phyloP scores from a whole-genome alignment of 257 asterid species.

The Verbena officinalis region DNA sequence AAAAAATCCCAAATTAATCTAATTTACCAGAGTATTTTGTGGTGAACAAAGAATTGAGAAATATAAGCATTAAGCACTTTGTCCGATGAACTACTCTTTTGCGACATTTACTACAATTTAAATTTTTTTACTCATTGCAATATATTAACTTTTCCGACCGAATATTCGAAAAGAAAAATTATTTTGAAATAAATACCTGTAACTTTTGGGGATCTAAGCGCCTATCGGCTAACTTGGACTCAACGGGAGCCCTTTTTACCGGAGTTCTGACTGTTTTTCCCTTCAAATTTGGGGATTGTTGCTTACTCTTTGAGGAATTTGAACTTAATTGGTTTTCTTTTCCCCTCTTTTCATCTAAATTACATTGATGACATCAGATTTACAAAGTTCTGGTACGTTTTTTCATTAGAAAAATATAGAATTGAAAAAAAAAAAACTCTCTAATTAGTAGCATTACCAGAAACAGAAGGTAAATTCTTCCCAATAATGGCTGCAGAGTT shows the following conservation, averaged over 20 bases:
- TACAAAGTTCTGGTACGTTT: not conserved
- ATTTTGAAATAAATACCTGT: slow-evolving; percentile 35
- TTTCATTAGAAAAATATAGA: not conserved
- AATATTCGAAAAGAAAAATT: too few species aligned
- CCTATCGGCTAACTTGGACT: slow-evolving; percentile 38
- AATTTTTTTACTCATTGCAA: too few species aligned
- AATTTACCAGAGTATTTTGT: not conserved
- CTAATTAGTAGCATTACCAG: slow-evolving; percentile 47
- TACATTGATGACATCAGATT: not conserved
- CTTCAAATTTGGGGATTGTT: slow-evolving; percentile 42
- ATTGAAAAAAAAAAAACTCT: not conserved
- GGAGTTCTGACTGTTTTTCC: slow-evolving; percentile 42
- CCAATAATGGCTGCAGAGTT: slow-evolving; percentile 30
- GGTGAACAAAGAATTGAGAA: too few species aligned
- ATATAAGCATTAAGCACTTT: too few species aligned
- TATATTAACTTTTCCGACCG: too few species aligned
- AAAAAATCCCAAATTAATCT: slow-evolving; percentile 15
- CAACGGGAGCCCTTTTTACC: slow-evolving; percentile 48
- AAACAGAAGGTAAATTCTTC: slow-evolving; percentile 38
- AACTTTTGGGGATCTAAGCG: slow-evolving; percentile 45
- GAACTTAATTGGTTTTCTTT: slow-evolving; percentile 55
- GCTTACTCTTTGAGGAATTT: slow-evolving; percentile 48
- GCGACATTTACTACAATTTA: too few species aligned
- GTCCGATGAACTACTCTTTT: too few species aligned
- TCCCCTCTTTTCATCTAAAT: slow-evolving; percentile 51